Base-by-base conservation (phyloP, 2,329 filamentous ascomycete genomes). In the Colletotrichum liriopes region DNA sequence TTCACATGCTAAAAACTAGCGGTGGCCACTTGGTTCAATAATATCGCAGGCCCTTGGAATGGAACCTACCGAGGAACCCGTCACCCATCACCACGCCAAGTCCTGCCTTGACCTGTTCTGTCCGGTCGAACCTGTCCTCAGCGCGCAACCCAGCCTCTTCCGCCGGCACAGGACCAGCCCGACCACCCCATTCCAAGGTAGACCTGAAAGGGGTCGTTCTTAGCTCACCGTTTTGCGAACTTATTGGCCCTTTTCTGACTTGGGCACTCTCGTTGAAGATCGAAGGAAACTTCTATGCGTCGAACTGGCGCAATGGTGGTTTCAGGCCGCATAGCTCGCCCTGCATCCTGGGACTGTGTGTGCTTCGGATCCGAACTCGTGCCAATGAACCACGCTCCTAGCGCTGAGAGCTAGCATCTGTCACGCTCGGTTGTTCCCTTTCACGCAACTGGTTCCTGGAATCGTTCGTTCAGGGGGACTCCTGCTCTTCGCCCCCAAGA, bases 301-400 rank as follows among this genome's bases (percentile, higher is more conserved):
- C 56, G 56, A 65, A 67, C 73, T 73, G 73, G 73, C 55, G 66
- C 73, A 66, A 56, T 74, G 71, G 71, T 58, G 63, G 73, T 74
- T 74, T 74, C 73, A 74, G 73, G 43, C 64, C 35, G 32, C 63
- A 67, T 60, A 59, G 66, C 39, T 59, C 55, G 64, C 64, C 55
- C 71, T 67, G 67, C 55, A 66, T 61, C 41, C 59, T 64, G 60
- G 63, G 65, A 54, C 55, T 71, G 45, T 61, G 69, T 58, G 52
- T 51, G 49, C 35, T 67, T 74, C 67, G 71, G 67, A 73, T 74
- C 73, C 73, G 73, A 74, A 72, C 58, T 56, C 39, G 37, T 68
- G 29, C 65, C 47, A 68, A 32, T 56, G 56, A 67, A 58, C 68
- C 43, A 41, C 58, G 52, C 65, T 51, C 45, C 69, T 64, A 69